Evolutionary conservation across 768 basidiomycete genomes (phyloP), one percentile per base, ranked within the genome.

Genomic region (Pisolithus sp.): DNA sequence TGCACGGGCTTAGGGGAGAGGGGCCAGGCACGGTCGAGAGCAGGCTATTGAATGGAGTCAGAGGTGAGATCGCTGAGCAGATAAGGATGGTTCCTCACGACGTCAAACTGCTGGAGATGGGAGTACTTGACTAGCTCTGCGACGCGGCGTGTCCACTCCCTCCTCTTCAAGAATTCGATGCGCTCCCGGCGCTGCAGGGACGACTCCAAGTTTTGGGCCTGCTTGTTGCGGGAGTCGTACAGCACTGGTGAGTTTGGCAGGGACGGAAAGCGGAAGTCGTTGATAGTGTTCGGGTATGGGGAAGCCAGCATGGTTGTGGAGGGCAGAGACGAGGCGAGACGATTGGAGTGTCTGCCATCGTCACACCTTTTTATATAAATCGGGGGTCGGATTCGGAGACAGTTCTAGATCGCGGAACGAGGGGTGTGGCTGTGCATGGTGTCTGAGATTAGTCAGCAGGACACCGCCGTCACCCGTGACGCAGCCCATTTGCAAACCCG

Each of bases 91-190:
- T 34, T 34, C 13, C 34, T 31, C 4, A 68, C 68, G 1, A 42
- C n/a, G 18, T 59, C 58, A 6, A 28, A 30, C 9, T 69, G 62
- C 37, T 60, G 66, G 1, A 62, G 58, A 18, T 48, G 68, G 4
- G 68, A 68, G 36, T 66, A 57, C 24, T 57, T 66, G 1, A 72
- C 62, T 71, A 72, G 73, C 48, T 71, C 66, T 1, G 71, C 59
- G 61, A 71, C 65, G 24, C 71, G 62, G 17, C 68, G 61, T 1
- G 79, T 72, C 54, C 70, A 74, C 53, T 75, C 76, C 42, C 74
- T 69, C 50, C 68, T 71, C 49, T 75, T 74, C 41, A 78, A 61
- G 57, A 81, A 79, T n/a, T 76, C 77, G 52, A 73, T 67, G 55
- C 79, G 78, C 53, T 77, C 76, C 45, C 69, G 69, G 23, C 78